Conservation (phyloP, 345 rosid genomes). For the Arabis hirsuta region DNA sequence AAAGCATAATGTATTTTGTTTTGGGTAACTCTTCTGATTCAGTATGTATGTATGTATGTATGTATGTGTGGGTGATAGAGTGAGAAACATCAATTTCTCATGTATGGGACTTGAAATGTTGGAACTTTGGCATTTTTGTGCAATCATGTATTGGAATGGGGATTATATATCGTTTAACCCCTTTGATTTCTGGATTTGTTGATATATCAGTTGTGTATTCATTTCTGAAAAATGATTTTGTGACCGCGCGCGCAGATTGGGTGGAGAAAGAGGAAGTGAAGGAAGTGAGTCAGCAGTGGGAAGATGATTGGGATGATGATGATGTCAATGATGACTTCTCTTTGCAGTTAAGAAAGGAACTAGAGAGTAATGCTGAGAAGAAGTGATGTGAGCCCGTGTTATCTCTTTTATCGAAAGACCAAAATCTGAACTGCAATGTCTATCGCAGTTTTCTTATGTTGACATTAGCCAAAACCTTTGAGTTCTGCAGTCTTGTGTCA, state of each 20-base stretch:
- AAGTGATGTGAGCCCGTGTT: constrained; percentile 36
- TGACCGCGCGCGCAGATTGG: constrained; percentile 59
- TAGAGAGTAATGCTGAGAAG: constrained; percentile 63
- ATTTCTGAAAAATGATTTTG: neutral
- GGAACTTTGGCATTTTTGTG: neutral
- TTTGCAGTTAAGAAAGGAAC: constrained; percentile 77
- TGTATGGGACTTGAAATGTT: neutral
- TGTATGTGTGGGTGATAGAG: neutral
- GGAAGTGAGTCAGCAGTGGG: constrained; percentile 87
- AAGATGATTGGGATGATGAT: constrained; percentile 97
- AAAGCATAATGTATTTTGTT: neutral
- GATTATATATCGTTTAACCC: neutral
- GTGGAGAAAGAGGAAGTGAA: constrained; percentile 76
- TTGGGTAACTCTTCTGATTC: neutral
- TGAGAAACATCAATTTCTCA: neutral
- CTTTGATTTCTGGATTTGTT: too few species aligned
- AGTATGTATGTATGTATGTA: neutral
- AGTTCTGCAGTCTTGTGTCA: neutral
- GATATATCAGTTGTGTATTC: too few species aligned
- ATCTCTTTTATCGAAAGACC: neutral
- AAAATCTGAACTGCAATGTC: neutral
- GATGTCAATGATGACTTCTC: constrained; percentile 95
- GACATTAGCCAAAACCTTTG: neutral
- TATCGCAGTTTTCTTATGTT: neutral
- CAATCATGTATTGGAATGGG: neutral